phyloP scores from a whole-genome alignment of 768 basidiomycete species.

The Mycena polygramma region DNA sequence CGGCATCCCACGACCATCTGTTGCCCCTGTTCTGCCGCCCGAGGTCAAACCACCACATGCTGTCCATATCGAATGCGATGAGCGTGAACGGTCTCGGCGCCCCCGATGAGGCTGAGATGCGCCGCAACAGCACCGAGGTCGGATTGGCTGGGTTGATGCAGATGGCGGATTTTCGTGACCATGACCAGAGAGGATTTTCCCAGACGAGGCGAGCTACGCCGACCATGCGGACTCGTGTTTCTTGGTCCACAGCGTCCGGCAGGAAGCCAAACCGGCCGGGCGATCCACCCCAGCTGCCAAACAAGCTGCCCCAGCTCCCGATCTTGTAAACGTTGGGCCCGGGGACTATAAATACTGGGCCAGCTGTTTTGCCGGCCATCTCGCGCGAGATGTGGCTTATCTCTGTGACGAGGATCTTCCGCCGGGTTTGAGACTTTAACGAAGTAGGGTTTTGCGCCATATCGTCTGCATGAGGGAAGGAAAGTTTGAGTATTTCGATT shows the following conservation, averaged over 20 bases:
- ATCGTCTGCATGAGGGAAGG: not conserved
- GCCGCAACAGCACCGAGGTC: slow-evolving; percentile 6
- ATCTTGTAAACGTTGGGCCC: slow-evolving; percentile 14
- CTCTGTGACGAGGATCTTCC: not conserved
- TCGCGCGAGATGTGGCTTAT: slow-evolving; percentile 17
- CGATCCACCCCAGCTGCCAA: not conserved
- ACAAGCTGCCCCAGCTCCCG: slow-evolving; percentile 1
- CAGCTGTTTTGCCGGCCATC: slow-evolving; percentile 19
- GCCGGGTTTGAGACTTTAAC: not conserved
- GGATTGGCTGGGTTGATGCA: slow-evolving; percentile 4
- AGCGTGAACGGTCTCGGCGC: slow-evolving; percentile 14
- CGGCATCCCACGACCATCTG: not conserved
- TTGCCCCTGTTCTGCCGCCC: slow-evolving; percentile 7
- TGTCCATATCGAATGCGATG: slow-evolving; percentile 12
- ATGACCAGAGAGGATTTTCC: slow-evolving; percentile 3
- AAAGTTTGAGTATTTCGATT: slow-evolving; percentile 12
- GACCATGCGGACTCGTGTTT: not conserved
- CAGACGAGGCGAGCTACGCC: slow-evolving; percentile 10
- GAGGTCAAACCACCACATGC: slow-evolving; percentile 17
- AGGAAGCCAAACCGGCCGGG: slow-evolving; percentile 12
- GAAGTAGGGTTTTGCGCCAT: not conserved
- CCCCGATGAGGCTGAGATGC: slow-evolving; percentile 17
- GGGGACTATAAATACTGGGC: slow-evolving; percentile 18
- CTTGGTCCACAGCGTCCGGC: not conserved
- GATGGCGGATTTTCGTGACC: slow-evolving; percentile 2